A percentile compares a stretch with the other conserved stretches of the same genome.
phyloP scores from a whole-genome alignment of 2,329 filamentous ascomycete species.

The Aspergillus transmontanensis region DNA sequence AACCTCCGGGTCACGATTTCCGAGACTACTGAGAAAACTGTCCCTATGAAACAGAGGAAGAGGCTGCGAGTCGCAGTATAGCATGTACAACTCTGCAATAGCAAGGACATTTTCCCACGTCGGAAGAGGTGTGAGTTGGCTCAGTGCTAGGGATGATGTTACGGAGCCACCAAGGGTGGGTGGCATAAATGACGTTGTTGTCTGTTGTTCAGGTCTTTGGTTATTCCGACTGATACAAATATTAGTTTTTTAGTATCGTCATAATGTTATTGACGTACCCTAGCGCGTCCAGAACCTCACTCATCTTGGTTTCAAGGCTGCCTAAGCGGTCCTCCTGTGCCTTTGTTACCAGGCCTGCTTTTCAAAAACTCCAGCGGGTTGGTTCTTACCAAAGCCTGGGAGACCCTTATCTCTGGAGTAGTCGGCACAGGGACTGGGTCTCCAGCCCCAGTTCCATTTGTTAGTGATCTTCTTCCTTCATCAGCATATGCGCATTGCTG shows the following conservation, averaged over 20 bases:
- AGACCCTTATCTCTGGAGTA: slow-evolving; percentile 14
- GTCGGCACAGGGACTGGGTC: slow-evolving; percentile 19
- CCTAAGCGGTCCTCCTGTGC: slow-evolving; percentile 38
- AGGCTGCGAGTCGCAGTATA: slow-evolving; percentile 55
- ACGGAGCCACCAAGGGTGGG: slow-evolving; percentile 8
- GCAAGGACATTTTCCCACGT: slow-evolving; percentile 42
- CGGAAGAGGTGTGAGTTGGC: slow-evolving; percentile 34
- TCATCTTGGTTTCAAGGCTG: slow-evolving; percentile 36
- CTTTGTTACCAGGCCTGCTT: not conserved
- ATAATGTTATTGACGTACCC: slow-evolving; percentile 28
- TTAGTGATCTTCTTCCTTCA: slow-evolving; percentile 30
- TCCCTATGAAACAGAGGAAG: slow-evolving; percentile 50
- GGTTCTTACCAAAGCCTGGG: slow-evolving; percentile 24
- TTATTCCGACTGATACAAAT: slow-evolving; percentile 12
- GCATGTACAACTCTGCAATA: slow-evolving; percentile 48
- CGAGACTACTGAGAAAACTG: slow-evolving; percentile 44
- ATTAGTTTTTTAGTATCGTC: not conserved
- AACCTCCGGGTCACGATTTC: slow-evolving; percentile 40
- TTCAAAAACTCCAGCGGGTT: not conserved
- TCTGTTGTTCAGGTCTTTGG: slow-evolving; percentile 17
- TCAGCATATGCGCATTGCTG: slow-evolving; percentile 51
- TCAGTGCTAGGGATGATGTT: slow-evolving; percentile 14
- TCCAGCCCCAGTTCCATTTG: slow-evolving; percentile 8
- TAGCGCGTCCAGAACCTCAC: slow-evolving; percentile 38
- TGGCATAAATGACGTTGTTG: slow-evolving; percentile 12